phyloP scores from a whole-genome alignment of 2,329 filamentous ascomycete species.

The Thielaviopsis musarum region DNA sequence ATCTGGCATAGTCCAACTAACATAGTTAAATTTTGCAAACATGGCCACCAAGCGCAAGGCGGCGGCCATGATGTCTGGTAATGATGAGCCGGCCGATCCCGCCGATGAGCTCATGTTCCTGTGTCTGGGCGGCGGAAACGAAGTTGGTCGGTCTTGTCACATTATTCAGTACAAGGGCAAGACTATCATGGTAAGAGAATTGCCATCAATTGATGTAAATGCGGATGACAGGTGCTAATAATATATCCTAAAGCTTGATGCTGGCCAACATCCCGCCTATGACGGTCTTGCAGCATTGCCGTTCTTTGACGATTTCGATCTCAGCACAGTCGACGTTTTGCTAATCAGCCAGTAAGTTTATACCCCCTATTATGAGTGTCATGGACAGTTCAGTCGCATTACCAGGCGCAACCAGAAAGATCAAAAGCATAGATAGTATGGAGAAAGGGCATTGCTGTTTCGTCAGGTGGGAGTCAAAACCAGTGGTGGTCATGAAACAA shows the following conservation, averaged over 20 bases:
- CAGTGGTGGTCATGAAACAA: not conserved
- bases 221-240: slow-evolving; percentile 11
- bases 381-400: not conserved
- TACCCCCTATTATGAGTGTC: not conserved
- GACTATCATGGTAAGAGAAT: slow-evolving; percentile 69
- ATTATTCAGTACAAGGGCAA: slow-evolving; percentile 99
- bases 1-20: not conserved
- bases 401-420: not conserved
- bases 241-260: slow-evolving; percentile 54
- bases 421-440: not conserved
- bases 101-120: slow-evolving; percentile 90
- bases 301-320: slow-evolving; percentile 96
- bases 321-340: slow-evolving; percentile 92
- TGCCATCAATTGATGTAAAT: not conserved
- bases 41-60: slow-evolving; percentile 96
- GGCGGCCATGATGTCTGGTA: slow-evolving; percentile 18
- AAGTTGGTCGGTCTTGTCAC: slow-evolving; percentile 92
- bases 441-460: not conserved
- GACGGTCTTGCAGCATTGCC: slow-evolving; percentile 85
- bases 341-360: slow-evolving; percentile 94
- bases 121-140: slow-evolving; percentile 86
- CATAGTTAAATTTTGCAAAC: not conserved
- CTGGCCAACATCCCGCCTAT: slow-evolving; percentile 90
- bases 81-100: slow-evolving; percentile 78
- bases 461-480: not conserved